A percentile compares a stretch with the other conserved stretches of the same genome.
These are phyloP conservation scores for Quambalaria eucalypti DNA, from an alignment of 1,284 basidiomycete genomes.

Conservation along the genomic window DNA sequence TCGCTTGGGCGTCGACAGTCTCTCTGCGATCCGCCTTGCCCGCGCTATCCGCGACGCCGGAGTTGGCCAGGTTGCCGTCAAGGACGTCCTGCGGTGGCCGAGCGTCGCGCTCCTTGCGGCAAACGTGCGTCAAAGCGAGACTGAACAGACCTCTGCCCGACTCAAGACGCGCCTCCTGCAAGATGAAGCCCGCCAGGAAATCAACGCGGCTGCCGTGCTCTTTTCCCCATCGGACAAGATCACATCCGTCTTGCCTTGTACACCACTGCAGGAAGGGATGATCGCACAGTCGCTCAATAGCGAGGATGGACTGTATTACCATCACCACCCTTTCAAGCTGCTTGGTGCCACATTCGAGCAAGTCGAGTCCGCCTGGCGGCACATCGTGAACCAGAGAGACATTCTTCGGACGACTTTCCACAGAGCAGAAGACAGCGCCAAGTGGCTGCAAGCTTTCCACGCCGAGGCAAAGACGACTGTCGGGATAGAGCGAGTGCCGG, in stretches of 20 bases:
- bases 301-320: slow-evolving; percentile 27
- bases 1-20: slow-evolving; percentile 40
- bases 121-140: background rate
- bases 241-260: slow-evolving; percentile 29
- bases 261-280: slow-evolving; percentile 42
- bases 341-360: background rate
- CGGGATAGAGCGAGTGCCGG: too few relatives aligned
- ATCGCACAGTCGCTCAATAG: slow-evolving; percentile 31
- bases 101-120: slow-evolving; percentile 21
- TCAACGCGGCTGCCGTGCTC: slow-evolving; percentile 2
- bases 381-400: slow-evolving; percentile 18
- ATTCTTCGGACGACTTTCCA: slow-evolving; percentile 38
- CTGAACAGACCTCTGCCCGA: background rate
- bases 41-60: slow-evolving; percentile 11
- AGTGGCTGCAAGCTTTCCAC: slow-evolving; percentile 31
- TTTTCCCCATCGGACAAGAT: slow-evolving; percentile 12
- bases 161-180: background rate
- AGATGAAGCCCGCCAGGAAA: background rate
- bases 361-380: slow-evolving; percentile 16
- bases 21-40: slow-evolving; percentile 33
- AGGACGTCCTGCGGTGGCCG: slow-evolving; percentile 21
- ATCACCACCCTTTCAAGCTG: slow-evolving; percentile 22
- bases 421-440: slow-evolving; percentile 4
- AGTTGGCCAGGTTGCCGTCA: slow-evolving; percentile 14
- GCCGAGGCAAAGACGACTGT: too few relatives aligned